Conservation (phyloP, 495 filamentous ascomycete species). For the Aspergillus mulundensis region DNA sequence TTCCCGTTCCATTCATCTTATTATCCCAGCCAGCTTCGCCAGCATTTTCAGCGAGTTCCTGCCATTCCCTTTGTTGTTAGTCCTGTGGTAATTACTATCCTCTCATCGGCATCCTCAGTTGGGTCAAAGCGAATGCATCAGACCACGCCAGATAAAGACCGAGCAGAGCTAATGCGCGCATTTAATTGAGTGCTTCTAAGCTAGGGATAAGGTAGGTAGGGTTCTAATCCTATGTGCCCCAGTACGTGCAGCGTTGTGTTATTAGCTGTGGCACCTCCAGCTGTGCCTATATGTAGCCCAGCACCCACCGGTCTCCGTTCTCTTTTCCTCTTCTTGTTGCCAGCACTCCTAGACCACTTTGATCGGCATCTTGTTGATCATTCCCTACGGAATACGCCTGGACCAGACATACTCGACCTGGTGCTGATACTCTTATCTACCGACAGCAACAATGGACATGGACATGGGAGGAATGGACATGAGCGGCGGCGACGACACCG, state of each 20-base stretch:
- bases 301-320: not conserved
- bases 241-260: not conserved
- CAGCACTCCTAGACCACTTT: not conserved
- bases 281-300: not conserved
- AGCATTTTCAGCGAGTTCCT: not conserved
- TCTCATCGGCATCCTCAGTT: not conserved
- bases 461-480: constrained; percentile 16
- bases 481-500: constrained; percentile 7
- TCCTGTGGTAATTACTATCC: not conserved
- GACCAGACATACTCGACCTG: not conserved
- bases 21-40: not conserved
- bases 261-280: not conserved
- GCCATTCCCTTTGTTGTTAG: not conserved
- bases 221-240: not conserved
- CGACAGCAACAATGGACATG: constrained; percentile 1
- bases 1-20: not conserved
- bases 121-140: not conserved
- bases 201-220: not conserved
- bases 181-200: not conserved
- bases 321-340: not conserved
- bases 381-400: not conserved
- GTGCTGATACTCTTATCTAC: not conserved
- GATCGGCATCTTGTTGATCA: not conserved
- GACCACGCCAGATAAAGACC: not conserved
- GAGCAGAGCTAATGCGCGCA: not conserved